Conservation (phyloP, 2,329 filamentous ascomycete genomes). For the Xylaria sp. region DNA sequence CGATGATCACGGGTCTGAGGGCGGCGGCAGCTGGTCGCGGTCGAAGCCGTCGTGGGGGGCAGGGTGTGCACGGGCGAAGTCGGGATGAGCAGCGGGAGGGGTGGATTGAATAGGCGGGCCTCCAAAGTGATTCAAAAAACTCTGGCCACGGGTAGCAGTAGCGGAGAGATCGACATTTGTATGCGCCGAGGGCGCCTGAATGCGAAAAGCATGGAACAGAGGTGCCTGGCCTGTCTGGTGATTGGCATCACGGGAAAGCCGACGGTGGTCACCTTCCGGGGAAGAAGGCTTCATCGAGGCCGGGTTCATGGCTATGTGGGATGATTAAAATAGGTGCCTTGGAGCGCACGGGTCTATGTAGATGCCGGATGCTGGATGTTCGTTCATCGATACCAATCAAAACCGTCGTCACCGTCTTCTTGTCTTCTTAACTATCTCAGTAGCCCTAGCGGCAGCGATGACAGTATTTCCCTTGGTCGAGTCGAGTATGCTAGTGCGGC, state of each 20-base stretch:
- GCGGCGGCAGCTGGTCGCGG: constrained; percentile 38
- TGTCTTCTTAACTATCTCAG: not conserved
- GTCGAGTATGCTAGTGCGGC: constrained; percentile 11
- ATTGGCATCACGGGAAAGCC: constrained; percentile 33
- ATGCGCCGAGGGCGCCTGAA: constrained; percentile 43
- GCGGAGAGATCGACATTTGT: constrained; percentile 47
- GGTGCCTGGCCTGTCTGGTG: constrained; percentile 30
- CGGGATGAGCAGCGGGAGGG: constrained; percentile 41
- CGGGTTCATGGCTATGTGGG: constrained; percentile 36
- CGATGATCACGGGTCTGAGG: constrained; percentile 32
- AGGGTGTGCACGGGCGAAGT: constrained; percentile 31
- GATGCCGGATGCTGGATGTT: not conserved
- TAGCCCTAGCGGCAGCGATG: not conserved
- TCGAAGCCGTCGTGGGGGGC: constrained; percentile 42
- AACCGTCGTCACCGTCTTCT: not conserved
- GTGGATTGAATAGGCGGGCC: constrained; percentile 44
- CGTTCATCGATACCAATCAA: not conserved
- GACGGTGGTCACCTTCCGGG: constrained; percentile 26
- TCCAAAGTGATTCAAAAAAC: no score
- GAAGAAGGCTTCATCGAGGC: constrained; percentile 34
- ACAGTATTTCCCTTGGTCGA: not conserved
- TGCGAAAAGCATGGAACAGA: constrained; percentile 32
- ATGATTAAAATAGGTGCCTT: not conserved
- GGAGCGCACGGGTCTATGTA: not conserved
- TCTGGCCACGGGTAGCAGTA: constrained; percentile 48